phyloP scores from a whole-genome alignment of 257 asterid species.

The Solanum tarapatanum region DNA sequence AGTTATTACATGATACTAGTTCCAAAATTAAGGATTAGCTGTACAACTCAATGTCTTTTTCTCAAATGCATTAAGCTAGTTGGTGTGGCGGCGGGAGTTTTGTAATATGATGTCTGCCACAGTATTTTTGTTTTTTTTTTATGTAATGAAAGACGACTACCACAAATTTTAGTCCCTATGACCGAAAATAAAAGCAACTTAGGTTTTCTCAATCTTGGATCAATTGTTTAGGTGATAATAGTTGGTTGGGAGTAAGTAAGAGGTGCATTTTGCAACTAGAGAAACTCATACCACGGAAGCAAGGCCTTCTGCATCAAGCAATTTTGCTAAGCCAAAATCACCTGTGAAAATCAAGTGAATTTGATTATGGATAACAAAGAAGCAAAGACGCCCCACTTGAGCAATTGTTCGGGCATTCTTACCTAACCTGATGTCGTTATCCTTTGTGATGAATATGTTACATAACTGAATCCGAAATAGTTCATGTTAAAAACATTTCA shows the following conservation, averaged over 20 bases:
- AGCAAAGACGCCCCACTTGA: background rate
- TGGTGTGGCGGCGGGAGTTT: background rate
- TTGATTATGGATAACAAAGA: background rate
- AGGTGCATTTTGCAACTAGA: background rate
- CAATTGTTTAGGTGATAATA: background rate
- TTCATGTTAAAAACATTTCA: constrained; percentile 5
- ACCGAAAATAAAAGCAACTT: background rate
- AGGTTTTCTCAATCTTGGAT: background rate
- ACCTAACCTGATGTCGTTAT: constrained; percentile 74
- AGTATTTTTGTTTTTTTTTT: background rate
- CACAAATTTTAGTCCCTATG: background rate
- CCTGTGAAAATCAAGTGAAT: constrained; percentile 31
- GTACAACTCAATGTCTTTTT: background rate
- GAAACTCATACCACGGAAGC: constrained; percentile 65
- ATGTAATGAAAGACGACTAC: background rate
- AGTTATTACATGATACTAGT: background rate
- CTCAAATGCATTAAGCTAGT: background rate
- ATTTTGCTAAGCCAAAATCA: constrained; percentile 83
- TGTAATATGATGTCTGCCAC: background rate
- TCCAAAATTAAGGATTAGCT: background rate
- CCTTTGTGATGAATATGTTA: constrained; percentile 77
- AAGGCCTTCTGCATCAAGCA: constrained; percentile 56
- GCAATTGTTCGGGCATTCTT: constrained; percentile 16
- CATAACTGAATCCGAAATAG: constrained; percentile 43
- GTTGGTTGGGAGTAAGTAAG: background rate